Evolutionary conservation across 768 basidiomycete genomes (phyloP), one percentile per base, ranked within the genome.

Genomic region (Naganishia vaughanmartiniae): DNA sequence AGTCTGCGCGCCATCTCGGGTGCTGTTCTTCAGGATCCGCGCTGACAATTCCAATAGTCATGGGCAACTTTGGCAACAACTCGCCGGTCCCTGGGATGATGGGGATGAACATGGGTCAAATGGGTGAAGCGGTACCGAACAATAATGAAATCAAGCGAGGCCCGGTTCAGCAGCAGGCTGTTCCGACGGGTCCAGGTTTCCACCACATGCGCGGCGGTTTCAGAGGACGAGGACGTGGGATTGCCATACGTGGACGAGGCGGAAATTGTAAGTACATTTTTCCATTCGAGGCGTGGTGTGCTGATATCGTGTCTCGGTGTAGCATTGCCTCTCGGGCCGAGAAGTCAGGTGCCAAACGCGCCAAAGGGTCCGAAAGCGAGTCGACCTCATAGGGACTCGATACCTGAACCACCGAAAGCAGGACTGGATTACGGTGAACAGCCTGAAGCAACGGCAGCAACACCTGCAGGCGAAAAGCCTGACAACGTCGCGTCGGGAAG

Each of bases 351-450:
- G 7, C 57, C 66, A 12, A 58, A 63, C 34, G 57, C 68, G 4
- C 71, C 71, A 19, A 72, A 67, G 21, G 71, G 71, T 17, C 71
- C 71, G 7, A 72, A 72, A 45, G 71, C 71, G 11, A 54, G 56
- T 46, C 66, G 71, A 19, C n/a, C 39, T 34, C 71, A 70, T 28
- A 57, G 71, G 4, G 71, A 72, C 46, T 31, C 67, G n/a, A 51
- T 65, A 33, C 51, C 48, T n/a, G 71, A 58, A 6, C 33, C 24
- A 19, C 30, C 45, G 12, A 71, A 58, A 48, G 65, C 65, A 14
- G 71, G 65, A 17, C 48, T 72, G 15, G 71, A 72, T 42, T 72
- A 72, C 57, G 71, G 71, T 15, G 71, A 46, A 48, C 46, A 65
- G 56, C 36, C 58, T 65, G 69, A 60, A 28, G 34, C 57, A 6